phyloP scores from a whole-genome alignment of 805 yeast genomes.

The Ogataea chonburiensis region DNA sequence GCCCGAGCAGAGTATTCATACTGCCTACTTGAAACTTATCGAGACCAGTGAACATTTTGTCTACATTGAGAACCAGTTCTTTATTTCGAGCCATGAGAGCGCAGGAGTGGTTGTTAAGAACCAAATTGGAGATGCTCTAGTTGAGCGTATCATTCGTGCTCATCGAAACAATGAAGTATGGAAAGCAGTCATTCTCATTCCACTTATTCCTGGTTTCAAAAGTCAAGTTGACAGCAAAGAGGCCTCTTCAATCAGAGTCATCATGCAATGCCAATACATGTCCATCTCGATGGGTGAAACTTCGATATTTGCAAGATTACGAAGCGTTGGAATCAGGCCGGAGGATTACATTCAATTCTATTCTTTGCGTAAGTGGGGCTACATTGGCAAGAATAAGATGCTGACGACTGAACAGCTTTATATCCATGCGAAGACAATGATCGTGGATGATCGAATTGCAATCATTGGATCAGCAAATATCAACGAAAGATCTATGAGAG shows the following conservation, averaged over 20 bases:
- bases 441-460: slow-evolving; percentile 91
- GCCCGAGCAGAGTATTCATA: slow-evolving; percentile 86
- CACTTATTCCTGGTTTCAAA: slow-evolving; percentile 97
- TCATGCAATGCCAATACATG: slow-evolving; percentile 94
- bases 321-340: slow-evolving; percentile 79
- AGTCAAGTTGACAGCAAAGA: slow-evolving; percentile 90
- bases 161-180: slow-evolving; percentile 72
- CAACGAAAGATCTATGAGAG: slow-evolving; percentile 95
- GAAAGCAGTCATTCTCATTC: slow-evolving; percentile 90
- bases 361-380: slow-evolving; percentile 94
- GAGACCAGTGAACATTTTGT: slow-evolving; percentile 91
- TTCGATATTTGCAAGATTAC: slow-evolving; percentile 80
- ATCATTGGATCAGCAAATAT: slow-evolving; percentile 97
- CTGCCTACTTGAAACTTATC: slow-evolving; percentile 85
- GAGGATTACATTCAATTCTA: slow-evolving; percentile 89
- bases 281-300: slow-evolving; percentile 88
- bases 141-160: slow-evolving; percentile 92
- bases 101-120: slow-evolving; percentile 84
- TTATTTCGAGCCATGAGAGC: slow-evolving; percentile 82
- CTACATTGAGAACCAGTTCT: slow-evolving; percentile 94
- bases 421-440: slow-evolving; percentile 87
- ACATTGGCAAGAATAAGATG: slow-evolving; percentile 70
- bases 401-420: slow-evolving; percentile 89
- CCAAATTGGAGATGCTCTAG: slow-evolving; percentile 92
- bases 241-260: slow-evolving; percentile 92